Evolutionary conservation across 2,329 filamentous ascomycete species (phyloP).

Genomic region (Colletotrichum horii): DNA sequence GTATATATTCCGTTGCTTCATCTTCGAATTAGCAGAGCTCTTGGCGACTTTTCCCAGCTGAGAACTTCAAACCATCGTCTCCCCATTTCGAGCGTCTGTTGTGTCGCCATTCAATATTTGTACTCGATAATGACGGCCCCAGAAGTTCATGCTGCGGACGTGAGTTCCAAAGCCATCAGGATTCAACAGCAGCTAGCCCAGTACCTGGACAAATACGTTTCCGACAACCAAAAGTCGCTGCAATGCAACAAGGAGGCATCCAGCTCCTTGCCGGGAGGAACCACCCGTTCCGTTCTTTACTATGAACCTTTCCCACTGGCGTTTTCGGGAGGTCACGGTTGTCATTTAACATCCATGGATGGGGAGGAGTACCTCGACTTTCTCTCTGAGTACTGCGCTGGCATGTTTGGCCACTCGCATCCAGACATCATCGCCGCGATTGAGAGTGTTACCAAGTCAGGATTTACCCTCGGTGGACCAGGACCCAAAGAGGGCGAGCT

Average conservation of each 20-base stretch:
- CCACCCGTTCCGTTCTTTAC: conserved; percentile 50
- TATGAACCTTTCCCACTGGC: conserved; percentile 48
- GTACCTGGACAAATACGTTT: not conserved
- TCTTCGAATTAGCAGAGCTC: not conserved
- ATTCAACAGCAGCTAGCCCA: not conserved
- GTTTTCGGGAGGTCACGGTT: conserved; percentile 40
- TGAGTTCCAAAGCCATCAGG: not conserved
- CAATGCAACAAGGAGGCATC: conserved; percentile 41
- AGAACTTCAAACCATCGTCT: not conserved
- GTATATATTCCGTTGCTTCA: not conserved
- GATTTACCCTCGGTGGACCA: conserved; percentile 61
- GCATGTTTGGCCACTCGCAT: conserved; percentile 70
- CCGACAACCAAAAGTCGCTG: conserved; percentile 41
- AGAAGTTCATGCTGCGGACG: not conserved
- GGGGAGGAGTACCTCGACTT: conserved; percentile 61
- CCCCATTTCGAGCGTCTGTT: not conserved
- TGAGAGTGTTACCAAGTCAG: conserved; percentile 45
- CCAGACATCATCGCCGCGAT: conserved; percentile 57
- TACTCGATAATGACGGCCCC: not conserved
- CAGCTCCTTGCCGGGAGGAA: conserved; percentile 47
- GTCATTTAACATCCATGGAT: conserved; percentile 45
- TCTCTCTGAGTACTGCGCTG: conserved; percentile 67
- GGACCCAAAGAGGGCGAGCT: conserved; percentile 56
- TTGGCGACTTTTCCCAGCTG: not conserved
- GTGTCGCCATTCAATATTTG: not conserved